Evolutionary conservation across 208 protist genomes (phyloP).

Genomic region (Tritrichomonas musculus): DNA sequence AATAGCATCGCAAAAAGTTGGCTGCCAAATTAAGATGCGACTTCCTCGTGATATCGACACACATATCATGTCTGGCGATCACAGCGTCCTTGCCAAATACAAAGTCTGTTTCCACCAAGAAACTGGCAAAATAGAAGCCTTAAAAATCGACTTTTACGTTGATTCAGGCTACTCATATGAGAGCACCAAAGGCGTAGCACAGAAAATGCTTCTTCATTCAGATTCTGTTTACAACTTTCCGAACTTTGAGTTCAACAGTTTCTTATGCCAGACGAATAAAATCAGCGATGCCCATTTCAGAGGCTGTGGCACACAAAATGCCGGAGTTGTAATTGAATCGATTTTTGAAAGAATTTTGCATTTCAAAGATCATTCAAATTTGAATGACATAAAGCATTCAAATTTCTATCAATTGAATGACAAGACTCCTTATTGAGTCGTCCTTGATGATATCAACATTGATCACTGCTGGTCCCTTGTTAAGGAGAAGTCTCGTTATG

Average conservation of each 20-base stretch:
- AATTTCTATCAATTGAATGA: constrained; percentile 3
- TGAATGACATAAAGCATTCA: constrained; percentile 32
- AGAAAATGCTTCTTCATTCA: constrained; percentile 60
- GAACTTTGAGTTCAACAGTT: constrained; percentile 44
- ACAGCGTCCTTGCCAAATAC: constrained; percentile 61
- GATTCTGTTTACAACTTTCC: constrained; percentile 69
- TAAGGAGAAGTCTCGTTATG: background rate
- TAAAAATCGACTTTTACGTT: constrained; percentile 52
- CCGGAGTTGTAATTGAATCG: constrained; percentile 59
- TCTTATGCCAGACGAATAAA: constrained; percentile 63
- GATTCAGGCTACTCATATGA: constrained; percentile 64
- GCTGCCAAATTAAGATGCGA: constrained; percentile 55
- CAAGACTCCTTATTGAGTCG: background rate
- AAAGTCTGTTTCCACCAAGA: constrained; percentile 57
- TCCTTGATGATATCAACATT: background rate
- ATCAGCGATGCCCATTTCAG: constrained; percentile 69
- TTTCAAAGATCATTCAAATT: constrained; percentile 35
- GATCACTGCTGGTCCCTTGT: background rate
- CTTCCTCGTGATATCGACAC: constrained; percentile 66
- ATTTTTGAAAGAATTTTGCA: constrained; percentile 59
- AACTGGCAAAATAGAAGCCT: constrained; percentile 49
- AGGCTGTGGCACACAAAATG: constrained; percentile 67
- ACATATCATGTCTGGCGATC: constrained; percentile 54
- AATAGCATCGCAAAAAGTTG: constrained; percentile 55
- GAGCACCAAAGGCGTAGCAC: constrained; percentile 51